phyloP scores from a whole-genome alignment of 768 basidiomycete species.

The Sarcomyxa edulis region DNA sequence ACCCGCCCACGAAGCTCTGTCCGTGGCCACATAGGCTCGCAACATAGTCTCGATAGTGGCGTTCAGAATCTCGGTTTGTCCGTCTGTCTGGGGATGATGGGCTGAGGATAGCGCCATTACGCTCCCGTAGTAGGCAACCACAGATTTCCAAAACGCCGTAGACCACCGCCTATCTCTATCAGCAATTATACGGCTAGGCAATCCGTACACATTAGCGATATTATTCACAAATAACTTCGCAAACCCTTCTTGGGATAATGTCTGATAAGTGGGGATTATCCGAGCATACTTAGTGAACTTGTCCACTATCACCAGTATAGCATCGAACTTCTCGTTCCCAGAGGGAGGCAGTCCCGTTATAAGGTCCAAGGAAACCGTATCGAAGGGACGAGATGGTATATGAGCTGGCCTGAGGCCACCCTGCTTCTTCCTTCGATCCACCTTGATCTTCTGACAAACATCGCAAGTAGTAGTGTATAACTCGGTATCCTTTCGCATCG shows the following conservation, averaged over 20 bases:
- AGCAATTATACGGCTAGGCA: slow-evolving; percentile 16
- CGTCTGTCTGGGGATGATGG: too few relatives aligned
- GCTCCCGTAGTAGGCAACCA: slow-evolving; percentile 12
- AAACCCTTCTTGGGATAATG: slow-evolving; percentile 13
- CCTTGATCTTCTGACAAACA: slow-evolving; percentile 19
- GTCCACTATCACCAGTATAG: slow-evolving; percentile 18
- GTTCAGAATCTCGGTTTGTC: slow-evolving; percentile 25
- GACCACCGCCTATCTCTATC: slow-evolving; percentile 20
- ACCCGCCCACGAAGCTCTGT: slow-evolving; percentile 18
- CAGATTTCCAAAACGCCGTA: too few relatives aligned
- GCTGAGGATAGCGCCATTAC: slow-evolving; percentile 18
- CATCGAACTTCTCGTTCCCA: slow-evolving; percentile 7
- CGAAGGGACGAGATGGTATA: slow-evolving; percentile 15
- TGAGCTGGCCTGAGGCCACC: slow-evolving; percentile 14
- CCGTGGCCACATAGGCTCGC: slow-evolving; percentile 17
- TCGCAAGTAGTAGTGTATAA: slow-evolving; percentile 12
- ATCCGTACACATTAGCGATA: slow-evolving; percentile 13
- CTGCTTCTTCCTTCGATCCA: slow-evolving; percentile 6
- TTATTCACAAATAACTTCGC: slow-evolving; percentile 15
- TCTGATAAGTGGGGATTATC: slow-evolving; percentile 11
- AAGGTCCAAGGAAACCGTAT: slow-evolving; percentile 12
- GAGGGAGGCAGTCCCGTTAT: slow-evolving; percentile 17
- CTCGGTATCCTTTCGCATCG: slow-evolving; percentile 7
- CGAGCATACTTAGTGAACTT: too few relatives aligned
- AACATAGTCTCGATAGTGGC: slow-evolving; percentile 22